Evolutionary conservation across 805 yeast genomes (phyloP).

Genomic region (Candida patagonica): DNA sequence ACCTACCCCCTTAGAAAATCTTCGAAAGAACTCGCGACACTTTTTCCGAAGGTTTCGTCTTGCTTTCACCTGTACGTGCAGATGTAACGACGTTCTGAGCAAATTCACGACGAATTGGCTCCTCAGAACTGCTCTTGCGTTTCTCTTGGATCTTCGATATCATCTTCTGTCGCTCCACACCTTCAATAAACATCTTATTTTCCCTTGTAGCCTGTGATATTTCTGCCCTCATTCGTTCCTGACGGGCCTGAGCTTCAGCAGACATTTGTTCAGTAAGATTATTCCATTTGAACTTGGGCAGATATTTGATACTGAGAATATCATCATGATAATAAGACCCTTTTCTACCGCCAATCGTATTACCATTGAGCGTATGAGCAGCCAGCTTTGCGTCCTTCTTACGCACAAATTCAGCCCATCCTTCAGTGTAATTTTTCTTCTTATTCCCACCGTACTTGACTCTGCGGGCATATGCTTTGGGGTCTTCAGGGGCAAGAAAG

Average conservation of each 20-base stretch:
- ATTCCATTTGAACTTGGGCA: constrained; percentile 90
- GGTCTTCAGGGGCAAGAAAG: constrained; percentile 79
- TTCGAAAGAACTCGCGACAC: constrained; percentile 18
- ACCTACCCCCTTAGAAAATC: constrained; percentile 14
- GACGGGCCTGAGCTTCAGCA: constrained; percentile 79
- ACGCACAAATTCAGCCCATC: constrained; percentile 88
- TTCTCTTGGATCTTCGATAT: constrained; percentile 54
- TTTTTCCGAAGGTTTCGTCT: constrained; percentile 12
- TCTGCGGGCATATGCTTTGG: constrained; percentile 51
- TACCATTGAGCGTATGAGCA: constrained; percentile 78
- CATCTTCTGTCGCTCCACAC: constrained; percentile 81
- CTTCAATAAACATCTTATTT: constrained; percentile 72
- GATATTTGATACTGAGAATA: constrained; percentile 79
- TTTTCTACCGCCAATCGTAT: constrained; percentile 85
- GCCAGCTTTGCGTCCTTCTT: constrained; percentile 85
- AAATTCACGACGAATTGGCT: constrained; percentile 47
- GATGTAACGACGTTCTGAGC: constrained; percentile 63
- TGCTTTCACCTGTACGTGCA: constrained; percentile 56
- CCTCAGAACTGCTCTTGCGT: constrained; percentile 30
- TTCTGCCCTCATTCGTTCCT: constrained; percentile 79
- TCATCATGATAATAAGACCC: constrained; percentile 89
- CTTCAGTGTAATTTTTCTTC: constrained; percentile 80
- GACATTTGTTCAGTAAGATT: constrained; percentile 91
- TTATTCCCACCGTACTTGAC: constrained; percentile 87
- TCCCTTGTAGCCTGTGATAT: constrained; percentile 80